Percentiles rank a stretch among this genome's conserved stretches.
These are phyloP conservation scores for Phytophthora pini DNA, from an alignment of 352 stramenopile species.

Conservation along the genomic window DNA sequence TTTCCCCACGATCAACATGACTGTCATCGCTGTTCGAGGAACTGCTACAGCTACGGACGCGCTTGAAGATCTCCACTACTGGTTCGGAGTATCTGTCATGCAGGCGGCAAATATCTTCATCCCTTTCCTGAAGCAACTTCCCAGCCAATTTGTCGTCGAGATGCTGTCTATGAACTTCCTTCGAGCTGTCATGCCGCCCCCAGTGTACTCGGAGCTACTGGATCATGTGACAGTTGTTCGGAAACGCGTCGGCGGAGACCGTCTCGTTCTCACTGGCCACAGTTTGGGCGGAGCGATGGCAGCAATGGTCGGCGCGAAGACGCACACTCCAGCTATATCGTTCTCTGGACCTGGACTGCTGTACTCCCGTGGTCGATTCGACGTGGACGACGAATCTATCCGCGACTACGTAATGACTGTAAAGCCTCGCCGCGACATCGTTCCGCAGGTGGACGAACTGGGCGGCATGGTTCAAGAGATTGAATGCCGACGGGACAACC, in stretches of 20 bases:
- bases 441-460: constrained; percentile 83
- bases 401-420: constrained; percentile 89
- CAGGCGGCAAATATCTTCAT: constrained; percentile 87
- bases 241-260: constrained; percentile 68
- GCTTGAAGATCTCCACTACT: constrained; percentile 88
- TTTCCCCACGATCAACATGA: constrained; percentile 87
- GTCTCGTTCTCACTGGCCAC: constrained; percentile 83
- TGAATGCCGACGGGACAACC: constrained; percentile 79
- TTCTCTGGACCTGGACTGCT: constrained; percentile 84
- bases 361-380: constrained; percentile 83
- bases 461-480: constrained; percentile 91
- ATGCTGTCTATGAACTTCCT: constrained; percentile 86
- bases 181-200: constrained; percentile 71
- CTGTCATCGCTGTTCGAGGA: constrained; percentile 81
- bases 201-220: constrained; percentile 79
- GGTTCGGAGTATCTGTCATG: constrained; percentile 90
- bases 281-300: constrained; percentile 87
- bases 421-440: constrained; percentile 80
- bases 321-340: constrained; percentile 78
- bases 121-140: constrained; percentile 87
- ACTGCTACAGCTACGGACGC: constrained; percentile 85
- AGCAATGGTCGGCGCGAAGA: constrained; percentile 86
- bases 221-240: constrained; percentile 66
- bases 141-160: constrained; percentile 76
- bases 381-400: constrained; percentile 70